Percentiles rank a stretch among this genome's conserved stretches.
These are phyloP conservation scores for Tephrocybe sp. DNA, from an alignment of 768 basidiomycete genomes.

Conservation along the genomic window DNA sequence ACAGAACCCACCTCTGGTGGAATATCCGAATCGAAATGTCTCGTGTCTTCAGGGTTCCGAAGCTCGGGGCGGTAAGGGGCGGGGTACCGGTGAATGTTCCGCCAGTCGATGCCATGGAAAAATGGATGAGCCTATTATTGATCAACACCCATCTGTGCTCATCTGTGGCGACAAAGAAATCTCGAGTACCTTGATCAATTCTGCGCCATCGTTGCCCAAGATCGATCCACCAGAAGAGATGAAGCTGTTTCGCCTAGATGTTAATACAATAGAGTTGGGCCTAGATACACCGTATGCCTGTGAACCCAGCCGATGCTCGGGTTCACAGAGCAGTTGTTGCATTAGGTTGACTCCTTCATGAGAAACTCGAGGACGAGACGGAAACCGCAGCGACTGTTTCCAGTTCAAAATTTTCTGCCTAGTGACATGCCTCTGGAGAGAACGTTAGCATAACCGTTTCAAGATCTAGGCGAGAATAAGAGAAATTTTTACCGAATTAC, in stretches of 20 bases:
- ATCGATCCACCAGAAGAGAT: constrained; percentile 44
- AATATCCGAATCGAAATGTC: constrained; percentile 94
- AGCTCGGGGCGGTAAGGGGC: constrained; percentile 92
- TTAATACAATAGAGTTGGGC: constrained; percentile 74
- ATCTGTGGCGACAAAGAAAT: constrained; percentile 2
- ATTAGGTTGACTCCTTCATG: constrained; percentile 86
- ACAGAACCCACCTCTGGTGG: constrained; percentile 69
- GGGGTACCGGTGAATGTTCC: constrained; percentile 74
- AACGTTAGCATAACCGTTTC: constrained; percentile 14
- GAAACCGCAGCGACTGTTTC: constrained; percentile 87
- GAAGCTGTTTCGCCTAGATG: constrained; percentile 75
- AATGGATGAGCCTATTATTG: constrained; percentile 71
- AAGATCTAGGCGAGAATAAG: too few relatives aligned
- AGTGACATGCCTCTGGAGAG: constrained; percentile 79
- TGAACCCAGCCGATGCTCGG: constrained; percentile 89
- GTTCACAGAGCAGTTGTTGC: constrained; percentile 88
- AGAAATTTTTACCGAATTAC: constrained; percentile 90
- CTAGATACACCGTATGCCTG: constrained; percentile 63
- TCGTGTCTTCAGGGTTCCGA: constrained; percentile 77
- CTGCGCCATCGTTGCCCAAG: constrained; percentile 76
- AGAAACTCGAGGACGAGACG: constrained; percentile 76
- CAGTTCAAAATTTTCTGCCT: constrained; percentile 97
- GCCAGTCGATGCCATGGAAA: constrained; percentile 91
- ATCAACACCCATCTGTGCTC: constrained; percentile 1
- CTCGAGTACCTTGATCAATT: constrained; percentile 73